Evolutionary conservation across 352 stramenopile species (phyloP), one percentile per base, ranked within the genome.

Genomic region (Peronospora destructor): DNA sequence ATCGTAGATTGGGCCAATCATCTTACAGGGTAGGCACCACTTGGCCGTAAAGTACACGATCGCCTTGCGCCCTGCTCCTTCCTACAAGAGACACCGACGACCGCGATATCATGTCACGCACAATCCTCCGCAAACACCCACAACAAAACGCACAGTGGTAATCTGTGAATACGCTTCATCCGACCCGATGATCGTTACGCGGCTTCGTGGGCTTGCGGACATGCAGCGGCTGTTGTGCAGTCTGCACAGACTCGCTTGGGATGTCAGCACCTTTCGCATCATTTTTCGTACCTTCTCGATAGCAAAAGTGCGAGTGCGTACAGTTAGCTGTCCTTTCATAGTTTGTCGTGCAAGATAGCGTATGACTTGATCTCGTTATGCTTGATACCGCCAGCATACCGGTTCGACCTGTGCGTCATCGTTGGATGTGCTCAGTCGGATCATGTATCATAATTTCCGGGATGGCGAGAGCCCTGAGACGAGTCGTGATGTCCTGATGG

Each of bases 11-110:
- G 86, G 86, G 6, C 74, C 80, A 52, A 96, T 94, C 63, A 93
- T 82, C 64, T 95, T 95, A 79, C 86, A 96, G 8, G 86, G 86
- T n/a, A 77, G 76, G 45, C 86, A 96, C 86, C 86, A 96, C 61
- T 80, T 85, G 19, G 86, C 84, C 35, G 76, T 92, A 53, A 95
- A 96, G 66, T 96, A 94, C 39, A 95, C 83, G 38, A 96, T 76
- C 8, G 78, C 61, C 48, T 90, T 90, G 51, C 71, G 63, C 6
- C 65, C 75, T 13, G 59, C 80, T 37, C 78, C 81, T 23, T 79
- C 47, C 81, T 89, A 40, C 34, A 55, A 5, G 2, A 49, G 17
- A 34, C 26, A 40, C 23, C 30, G 21, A 42, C 32, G 29, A 54
- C 12, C 40, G 26, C 40, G 34, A 12, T 23, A 45, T 34, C 25